A percentile compares a stretch with the other conserved stretches of the same genome.
Conservation (phyloP, 2,329 filamentous ascomycete species). For the Domatiomyces catenatus region DNA sequence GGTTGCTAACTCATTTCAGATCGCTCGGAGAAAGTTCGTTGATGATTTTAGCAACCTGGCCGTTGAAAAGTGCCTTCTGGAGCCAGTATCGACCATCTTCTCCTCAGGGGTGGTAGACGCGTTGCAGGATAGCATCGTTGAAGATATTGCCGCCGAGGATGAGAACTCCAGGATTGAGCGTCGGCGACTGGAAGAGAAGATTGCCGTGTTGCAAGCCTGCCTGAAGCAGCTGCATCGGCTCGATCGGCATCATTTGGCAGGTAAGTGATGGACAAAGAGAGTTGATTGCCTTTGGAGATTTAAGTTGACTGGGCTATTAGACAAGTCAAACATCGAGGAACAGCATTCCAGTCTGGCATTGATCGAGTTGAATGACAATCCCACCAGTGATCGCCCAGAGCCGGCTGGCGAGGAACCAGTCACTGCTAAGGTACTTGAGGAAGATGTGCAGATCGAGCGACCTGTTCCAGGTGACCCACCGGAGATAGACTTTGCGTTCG, state of each 20-base stretch:
- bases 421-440: too few species aligned
- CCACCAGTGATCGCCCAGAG: background rate
- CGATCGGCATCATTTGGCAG: constrained; percentile 4
- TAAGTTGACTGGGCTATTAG: background rate
- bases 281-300: background rate
- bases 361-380: background rate
- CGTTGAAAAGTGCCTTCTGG: constrained; percentile 23
- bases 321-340: background rate
- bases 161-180: constrained; percentile 9
- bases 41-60: constrained; percentile 27
- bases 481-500: too few species aligned
- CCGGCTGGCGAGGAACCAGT: too few species aligned
- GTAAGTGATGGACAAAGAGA: background rate
- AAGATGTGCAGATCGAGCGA: too few species aligned
- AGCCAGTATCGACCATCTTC: constrained; percentile 20
- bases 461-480: too few species aligned
- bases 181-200: constrained; percentile 2
- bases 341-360: background rate
- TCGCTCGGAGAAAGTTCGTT: constrained; percentile 27
- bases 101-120: constrained; percentile 9
- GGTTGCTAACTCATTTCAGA: constrained; percentile 16
- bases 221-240: constrained; percentile 4
- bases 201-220: constrained; percentile 1
- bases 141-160: constrained; percentile 17
- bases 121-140: constrained; percentile 15